Conservation (phyloP, 805 yeast species). For the Tetrapisispora arboricola region DNA sequence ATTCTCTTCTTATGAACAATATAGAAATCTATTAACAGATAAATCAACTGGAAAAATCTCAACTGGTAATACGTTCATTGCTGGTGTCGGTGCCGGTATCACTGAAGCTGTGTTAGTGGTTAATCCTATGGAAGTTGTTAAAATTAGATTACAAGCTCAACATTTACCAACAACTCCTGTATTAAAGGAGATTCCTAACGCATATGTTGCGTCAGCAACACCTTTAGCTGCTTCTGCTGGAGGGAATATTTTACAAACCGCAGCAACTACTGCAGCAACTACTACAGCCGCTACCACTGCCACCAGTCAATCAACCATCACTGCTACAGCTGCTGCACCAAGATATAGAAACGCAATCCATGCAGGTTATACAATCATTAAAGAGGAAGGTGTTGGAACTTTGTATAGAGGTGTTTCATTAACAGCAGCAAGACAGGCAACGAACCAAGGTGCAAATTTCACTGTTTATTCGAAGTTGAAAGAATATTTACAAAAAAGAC, state of each 20-base stretch:
- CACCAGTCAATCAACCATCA: conserved; percentile 3
- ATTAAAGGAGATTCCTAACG: conserved; percentile 26
- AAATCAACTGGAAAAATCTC: conserved; percentile 52
- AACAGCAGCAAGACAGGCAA: conserved; percentile 96
- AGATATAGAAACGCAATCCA: conserved; percentile 90
- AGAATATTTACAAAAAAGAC: conserved; percentile 55
- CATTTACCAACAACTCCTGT: conserved; percentile 41
- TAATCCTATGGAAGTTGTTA: conserved; percentile 95
- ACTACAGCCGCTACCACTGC: conserved; percentile 3
- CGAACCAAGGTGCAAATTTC: conserved; percentile 97
- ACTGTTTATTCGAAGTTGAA: conserved; percentile 86
- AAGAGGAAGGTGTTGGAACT: conserved; percentile 84
- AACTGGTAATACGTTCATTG: conserved; percentile 68
- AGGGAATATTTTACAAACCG: background rate
- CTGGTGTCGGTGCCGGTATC: conserved; percentile 96
- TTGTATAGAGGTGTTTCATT: conserved; percentile 89
- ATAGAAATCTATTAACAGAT: conserved; percentile 57
- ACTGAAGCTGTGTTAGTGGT: conserved; percentile 93
- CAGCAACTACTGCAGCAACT: conserved; percentile 27
- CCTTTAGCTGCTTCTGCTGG: conserved; percentile 2
- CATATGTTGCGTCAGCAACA: background rate
- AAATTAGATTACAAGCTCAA: conserved; percentile 93
- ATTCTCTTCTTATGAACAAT: conserved; percentile 87
- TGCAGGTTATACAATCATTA: conserved; percentile 70
- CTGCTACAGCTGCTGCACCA: conserved; percentile 40